These are phyloP conservation scores for Austroboletus eburneus DNA, from an alignment of 768 basidiomycete species.

Conservation along the genomic window DNA sequence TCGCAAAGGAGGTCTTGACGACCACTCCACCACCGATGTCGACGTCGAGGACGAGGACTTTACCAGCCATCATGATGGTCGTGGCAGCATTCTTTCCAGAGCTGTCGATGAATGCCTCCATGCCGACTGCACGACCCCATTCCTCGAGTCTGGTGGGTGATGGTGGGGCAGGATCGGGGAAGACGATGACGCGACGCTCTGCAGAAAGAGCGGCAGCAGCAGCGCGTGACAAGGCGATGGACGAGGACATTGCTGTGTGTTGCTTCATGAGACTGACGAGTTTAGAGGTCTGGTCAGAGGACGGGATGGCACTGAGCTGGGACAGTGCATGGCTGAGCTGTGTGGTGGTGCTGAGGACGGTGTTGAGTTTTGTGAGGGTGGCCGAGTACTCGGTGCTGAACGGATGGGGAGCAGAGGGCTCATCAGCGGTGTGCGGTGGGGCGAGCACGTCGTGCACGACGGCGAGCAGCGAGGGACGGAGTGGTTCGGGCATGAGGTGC, in stretches of 20 bases:
- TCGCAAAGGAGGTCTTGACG: slow-evolving; percentile 74
- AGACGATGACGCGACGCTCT: slow-evolving; percentile 16
- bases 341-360: slow-evolving; percentile 47
- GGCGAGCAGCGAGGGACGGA: slow-evolving; percentile 23
- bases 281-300: slow-evolving; percentile 58
- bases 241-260: slow-evolving; percentile 42
- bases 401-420: slow-evolving; percentile 18
- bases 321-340: slow-evolving; percentile 52
- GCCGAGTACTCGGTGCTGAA: slow-evolving; percentile 20
- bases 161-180: slow-evolving; percentile 28
- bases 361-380: slow-evolving; percentile 38
- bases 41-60: slow-evolving; percentile 76
- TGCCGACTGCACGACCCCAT: slow-evolving; percentile 62
- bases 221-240: slow-evolving; percentile 24
- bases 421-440: slow-evolving; percentile 15
- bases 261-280: slow-evolving; percentile 66
- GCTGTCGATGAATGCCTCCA: slow-evolving; percentile 71
- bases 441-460: slow-evolving; percentile 27
- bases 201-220: slow-evolving; percentile 20
- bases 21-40: slow-evolving; percentile 49
- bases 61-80: slow-evolving; percentile 67
- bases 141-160: slow-evolving; percentile 42
- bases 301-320: slow-evolving; percentile 40
- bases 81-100: slow-evolving; percentile 38
- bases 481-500: slow-evolving; percentile 14